Base-by-base conservation (phyloP, 176 grass and related monocot genomes). In the Rhynchospora pubera region DNA sequence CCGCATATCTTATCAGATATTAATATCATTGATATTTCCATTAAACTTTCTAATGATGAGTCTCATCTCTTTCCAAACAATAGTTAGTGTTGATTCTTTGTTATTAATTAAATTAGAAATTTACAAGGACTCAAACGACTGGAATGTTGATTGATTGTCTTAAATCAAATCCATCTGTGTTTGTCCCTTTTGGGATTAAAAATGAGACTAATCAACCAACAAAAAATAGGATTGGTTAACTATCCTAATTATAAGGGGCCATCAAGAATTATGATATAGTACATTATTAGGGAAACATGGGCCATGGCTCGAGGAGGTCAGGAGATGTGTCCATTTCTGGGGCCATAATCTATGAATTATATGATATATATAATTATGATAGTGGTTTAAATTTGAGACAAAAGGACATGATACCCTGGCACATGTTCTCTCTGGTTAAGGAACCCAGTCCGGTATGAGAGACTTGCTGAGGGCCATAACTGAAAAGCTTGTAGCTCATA, bases 291-390 rank as follows among this genome's bases (percentile, higher is more conserved):
- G 30, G 13, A 39, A 72, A 72, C n/a, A 47, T 9, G 68, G 43
- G 12, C 44, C n/a, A 9, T 23, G 43, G 68, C n/a, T 22, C 6
- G 68, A 48, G 62, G 6, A 19, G 15, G 69, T 73, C 50, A 73
- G 69, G 69, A 73, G 69, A 50, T 73, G 45, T 9, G 50, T 73
- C 69, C 44, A 73, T 73, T 73, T 73, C 44, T 73, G 69, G 69
- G 44, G 69, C 44, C 69, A 73, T 73, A 73, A 23, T 73, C 10
- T 73, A 24, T 73, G 19, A 22, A 73, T 73, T 48, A 50, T 50
- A 50, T 23, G 28, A 23, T 73, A 73, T 50, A 13, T 71, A 9
- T 24, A 73, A 73, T 73, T n/a, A 50, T 73, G 69, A 45, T 50
- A 10, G 69, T 51, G 47, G 19, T 50, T 73, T 48, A 73, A 73